Base-by-base conservation (phyloP, 1,284 basidiomycete species). In the Agaricales sp. region DNA sequence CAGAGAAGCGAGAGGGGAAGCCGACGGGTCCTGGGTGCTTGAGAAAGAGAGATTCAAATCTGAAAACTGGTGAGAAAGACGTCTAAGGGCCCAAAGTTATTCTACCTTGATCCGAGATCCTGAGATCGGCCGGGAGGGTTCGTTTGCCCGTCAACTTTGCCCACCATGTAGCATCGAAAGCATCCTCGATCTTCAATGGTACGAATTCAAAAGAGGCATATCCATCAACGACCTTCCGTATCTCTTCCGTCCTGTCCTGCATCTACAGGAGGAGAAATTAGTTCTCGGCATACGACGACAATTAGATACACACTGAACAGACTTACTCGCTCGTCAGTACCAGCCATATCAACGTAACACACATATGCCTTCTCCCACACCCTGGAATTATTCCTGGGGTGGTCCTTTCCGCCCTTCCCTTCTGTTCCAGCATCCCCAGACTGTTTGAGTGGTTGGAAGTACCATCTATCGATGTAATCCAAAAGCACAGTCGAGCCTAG, bases 81-180 rank as follows among this genome's bases (percentile, higher is more conserved):
- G 37, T 25, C 43, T 55, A 54, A 47, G 49, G 53, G 2, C 54
- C 43, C 1, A 48, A 16, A 22, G 16, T 4, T 26, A n/a, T 58
- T 65, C 44, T 30, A 78, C 84, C 75, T 70, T 82, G 77, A 48
- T 73, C 67, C 12, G 60, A 63, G 19, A 81, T 58, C 53, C 79
- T 69, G 3, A 80, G 57, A 6, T 63, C 63, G 2, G 78, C 57
- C 6, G 59, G 53, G 45, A 49, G 35, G 25, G 51, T 49, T 11
- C 57, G 53, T 22, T 53, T 55, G 11, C 68, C 63, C 19, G 71
- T 67, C 8, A 75, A 61, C 21, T 55, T 63, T 46, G 62, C 57
- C 83, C 84, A 87, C 85, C 84, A 88, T 11, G 59, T 54, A n/a
- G 61, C 58, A 58, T 84, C 78, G 57, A 89, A 89, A 1, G 82